Base-by-base conservation (phyloP, 495 filamentous ascomycete species). In the Mytilinidion resinicola region DNA sequence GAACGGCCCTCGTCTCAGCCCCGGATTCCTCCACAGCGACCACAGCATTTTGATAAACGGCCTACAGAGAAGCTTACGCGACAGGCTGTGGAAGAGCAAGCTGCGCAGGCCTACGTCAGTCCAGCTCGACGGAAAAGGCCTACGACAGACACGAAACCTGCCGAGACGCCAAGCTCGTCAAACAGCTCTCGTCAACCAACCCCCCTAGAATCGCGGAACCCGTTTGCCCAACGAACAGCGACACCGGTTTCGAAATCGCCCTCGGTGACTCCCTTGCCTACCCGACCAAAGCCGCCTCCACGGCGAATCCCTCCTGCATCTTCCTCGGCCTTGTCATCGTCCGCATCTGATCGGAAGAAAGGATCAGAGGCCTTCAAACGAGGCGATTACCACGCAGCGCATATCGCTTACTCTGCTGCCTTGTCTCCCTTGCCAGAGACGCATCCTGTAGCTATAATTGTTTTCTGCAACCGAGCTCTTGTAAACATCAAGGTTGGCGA, bases 331-430 rank as follows among this genome's bases (percentile, higher is more conserved):
- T 80, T 96, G 7, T 75, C 84, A 52, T 80, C 82, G 14, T 95
- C 90, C 14, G 84, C 84, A 43, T 76, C 81, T n/a, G 78, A 90
- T 52, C 87, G 95, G 15, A 78, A 84, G 53, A 83, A 84, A 52
- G 95, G 91, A 33, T 86, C 89, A 10, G 85, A 84, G 54, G 85
- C 91, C 61, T 98, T 96, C 77, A 97, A 96, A 72, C 83, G 88
- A 21, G 93, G 93, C 36, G 93, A 98, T 71, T 98, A 89, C 70
- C 85, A 87, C 12, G 78, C 84, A 3, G 95, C 93, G 0, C 88
- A 96, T 62, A 79, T 83, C 50, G 82, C 84, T 10, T 98, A 96
- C 76, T 83, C 86, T 0, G 76, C 81, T 37, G 88, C 93, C 1
- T 80, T 97, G 8, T 68, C 77, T 4, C 80, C 80, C 52, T 77